Evolutionary conservation across 208 protist genomes (phyloP).

Genomic region (Trypanosoma platydactyli): DNA sequence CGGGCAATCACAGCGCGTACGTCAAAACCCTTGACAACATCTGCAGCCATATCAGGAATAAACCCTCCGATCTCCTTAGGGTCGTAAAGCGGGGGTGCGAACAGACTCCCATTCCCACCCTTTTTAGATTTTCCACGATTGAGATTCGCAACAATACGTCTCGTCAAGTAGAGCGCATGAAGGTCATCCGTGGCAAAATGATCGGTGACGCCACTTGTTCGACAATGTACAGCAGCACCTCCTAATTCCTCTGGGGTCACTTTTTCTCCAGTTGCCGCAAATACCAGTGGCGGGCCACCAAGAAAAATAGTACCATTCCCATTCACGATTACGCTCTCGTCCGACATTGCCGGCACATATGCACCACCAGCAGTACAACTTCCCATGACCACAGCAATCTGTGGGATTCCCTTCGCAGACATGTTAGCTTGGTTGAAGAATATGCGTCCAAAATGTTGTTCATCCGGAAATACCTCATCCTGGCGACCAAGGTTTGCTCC

Average conservation of each 20-base stretch:
- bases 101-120: slow-evolving; percentile 44
- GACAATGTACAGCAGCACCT: slow-evolving; percentile 94
- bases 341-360: slow-evolving; percentile 96
- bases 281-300: slow-evolving; percentile 94
- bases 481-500: slow-evolving; percentile 94
- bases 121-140: slow-evolving; percentile 45
- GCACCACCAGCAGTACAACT: slow-evolving; percentile 97
- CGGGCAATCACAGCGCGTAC: slow-evolving; percentile 87
- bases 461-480: slow-evolving; percentile 95
- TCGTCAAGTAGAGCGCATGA: slow-evolving; percentile 87
- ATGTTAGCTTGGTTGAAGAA: slow-evolving; percentile 98
- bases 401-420: slow-evolving; percentile 91
- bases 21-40: slow-evolving; percentile 90
- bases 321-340: slow-evolving; percentile 94
- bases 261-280: slow-evolving; percentile 92
- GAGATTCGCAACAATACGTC: slow-evolving; percentile 88
- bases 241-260: slow-evolving; percentile 95
- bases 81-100: slow-evolving; percentile 80
- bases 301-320: slow-evolving; percentile 96
- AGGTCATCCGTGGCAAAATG: slow-evolving; percentile 91
- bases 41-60: slow-evolving; percentile 81
- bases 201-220: slow-evolving; percentile 90
- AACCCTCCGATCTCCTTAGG: slow-evolving; percentile 87
- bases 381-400: slow-evolving; percentile 98
- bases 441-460: slow-evolving; percentile 97